phyloP scores from a whole-genome alignment of 139 green algal species.

The Chlamydomonas eustigma region DNA sequence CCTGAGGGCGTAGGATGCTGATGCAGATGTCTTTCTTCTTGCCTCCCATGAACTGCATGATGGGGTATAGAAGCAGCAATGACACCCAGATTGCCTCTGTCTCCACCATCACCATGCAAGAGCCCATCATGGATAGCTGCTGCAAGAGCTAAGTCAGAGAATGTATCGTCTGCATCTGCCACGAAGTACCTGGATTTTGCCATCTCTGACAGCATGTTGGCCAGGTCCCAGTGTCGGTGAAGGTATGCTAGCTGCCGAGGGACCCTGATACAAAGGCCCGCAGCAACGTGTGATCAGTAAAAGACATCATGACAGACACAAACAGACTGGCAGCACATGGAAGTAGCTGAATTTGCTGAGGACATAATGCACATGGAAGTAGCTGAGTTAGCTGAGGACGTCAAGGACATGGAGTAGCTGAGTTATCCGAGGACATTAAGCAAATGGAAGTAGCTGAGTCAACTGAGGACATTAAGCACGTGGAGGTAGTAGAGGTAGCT shows the following conservation, averaged over 20 bases:
- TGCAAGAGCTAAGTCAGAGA: background rate
- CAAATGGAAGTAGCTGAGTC: background rate
- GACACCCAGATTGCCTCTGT: background rate
- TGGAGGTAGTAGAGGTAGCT: background rate
- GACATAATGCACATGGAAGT: background rate
- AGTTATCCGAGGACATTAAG: background rate
- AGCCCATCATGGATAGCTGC: background rate
- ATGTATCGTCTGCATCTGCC: background rate
- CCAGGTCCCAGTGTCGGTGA: conserved; percentile 13
- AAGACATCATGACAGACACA: background rate
- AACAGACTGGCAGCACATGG: background rate
- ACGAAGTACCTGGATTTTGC: background rate
- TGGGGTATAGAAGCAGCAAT: background rate
- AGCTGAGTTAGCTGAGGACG: too few species aligned
- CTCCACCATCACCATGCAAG: background rate
- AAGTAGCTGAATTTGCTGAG: background rate
- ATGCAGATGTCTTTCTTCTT: background rate
- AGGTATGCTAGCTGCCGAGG: conserved; percentile 27
- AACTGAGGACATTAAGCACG: background rate
- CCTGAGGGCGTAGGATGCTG: background rate
- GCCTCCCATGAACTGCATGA: too few species aligned
- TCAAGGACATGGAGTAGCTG: background rate
- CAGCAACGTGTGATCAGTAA: too few species aligned
- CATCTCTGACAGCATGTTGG: conserved; percentile 6
- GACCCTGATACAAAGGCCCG: too few species aligned